phyloP scores from a whole-genome alignment of 2,329 filamentous ascomycete species.

The Pseudocercospora eumusae region DNA sequence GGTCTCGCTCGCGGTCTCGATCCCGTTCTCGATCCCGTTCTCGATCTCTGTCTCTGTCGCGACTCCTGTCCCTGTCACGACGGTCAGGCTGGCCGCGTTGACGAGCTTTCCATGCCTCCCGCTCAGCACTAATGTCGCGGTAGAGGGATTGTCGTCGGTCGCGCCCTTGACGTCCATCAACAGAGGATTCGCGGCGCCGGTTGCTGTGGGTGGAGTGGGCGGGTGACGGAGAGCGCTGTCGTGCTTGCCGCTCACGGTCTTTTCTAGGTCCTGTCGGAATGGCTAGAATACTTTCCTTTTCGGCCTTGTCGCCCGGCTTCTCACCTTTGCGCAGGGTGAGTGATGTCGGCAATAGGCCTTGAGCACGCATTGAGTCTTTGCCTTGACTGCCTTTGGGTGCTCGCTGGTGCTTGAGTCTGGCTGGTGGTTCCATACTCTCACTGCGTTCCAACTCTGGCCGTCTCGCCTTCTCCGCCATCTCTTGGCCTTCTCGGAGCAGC shows the following conservation, averaged over 20 bases:
- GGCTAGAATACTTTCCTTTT: constrained; percentile 18
- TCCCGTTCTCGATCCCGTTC: constrained; percentile 47
- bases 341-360: constrained; percentile 38
- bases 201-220: constrained; percentile 32
- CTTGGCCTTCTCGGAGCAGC: constrained; percentile 57
- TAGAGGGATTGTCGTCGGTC: constrained; percentile 33
- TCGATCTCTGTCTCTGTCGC: constrained; percentile 26
- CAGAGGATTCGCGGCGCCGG: constrained; percentile 31
- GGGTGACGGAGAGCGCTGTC: constrained; percentile 35
- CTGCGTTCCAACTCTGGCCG: constrained; percentile 53
- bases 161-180: constrained; percentile 31
- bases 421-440: constrained; percentile 43
- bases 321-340: constrained; percentile 38
- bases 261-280: constrained; percentile 26
- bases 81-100: constrained; percentile 32
- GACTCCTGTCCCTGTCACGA: constrained; percentile 30
- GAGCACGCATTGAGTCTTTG: constrained; percentile 37
- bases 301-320: constrained; percentile 17
- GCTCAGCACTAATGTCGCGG: constrained; percentile 39
- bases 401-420: constrained; percentile 39
- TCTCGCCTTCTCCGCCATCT: constrained; percentile 55
- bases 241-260: constrained; percentile 24
- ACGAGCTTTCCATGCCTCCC: constrained; percentile 38
- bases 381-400: constrained; percentile 30
- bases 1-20: constrained; percentile 9